Evolutionary conservation across 176 grass and related monocot genomes (phyloP).

Genomic region (Pontederia crassipes): DNA sequence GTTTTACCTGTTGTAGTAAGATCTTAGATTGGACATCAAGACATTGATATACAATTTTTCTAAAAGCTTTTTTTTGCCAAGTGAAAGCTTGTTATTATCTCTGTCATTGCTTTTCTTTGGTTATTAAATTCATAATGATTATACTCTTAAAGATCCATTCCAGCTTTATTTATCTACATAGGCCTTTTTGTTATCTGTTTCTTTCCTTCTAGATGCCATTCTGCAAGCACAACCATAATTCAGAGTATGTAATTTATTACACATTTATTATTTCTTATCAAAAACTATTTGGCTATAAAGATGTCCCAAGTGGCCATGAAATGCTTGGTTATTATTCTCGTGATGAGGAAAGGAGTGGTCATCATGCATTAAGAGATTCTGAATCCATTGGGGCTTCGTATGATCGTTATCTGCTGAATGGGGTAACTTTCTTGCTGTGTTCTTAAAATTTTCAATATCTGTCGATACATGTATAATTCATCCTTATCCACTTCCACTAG

Average conservation of each 20-base stretch:
- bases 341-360: conserved; percentile 54
- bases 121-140: too few relatives aligned
- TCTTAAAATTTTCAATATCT: background rate
- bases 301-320: conserved; percentile 38
- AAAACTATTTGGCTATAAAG: conserved; percentile 32
- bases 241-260: background rate
- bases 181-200: too few relatives aligned
- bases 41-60: too few relatives aligned
- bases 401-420: conserved; percentile 57
- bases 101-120: too few relatives aligned
- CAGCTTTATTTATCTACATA: too few relatives aligned
- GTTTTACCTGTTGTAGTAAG: too few relatives aligned
- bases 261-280: conserved; percentile 13
- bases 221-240: background rate
- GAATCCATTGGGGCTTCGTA: conserved; percentile 63
- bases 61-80: too few relatives aligned
- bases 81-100: too few relatives aligned
- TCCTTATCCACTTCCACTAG: too few relatives aligned
- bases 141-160: too few relatives aligned
- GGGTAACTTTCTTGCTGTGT: conserved; percentile 24
- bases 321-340: conserved; percentile 44
- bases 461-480: too few relatives aligned
- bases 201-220: background rate
- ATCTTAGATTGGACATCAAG: too few relatives aligned
- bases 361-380: conserved; percentile 72